Conservation (phyloP, 495 filamentous ascomycete genomes). For the Collariella sp. region DNA sequence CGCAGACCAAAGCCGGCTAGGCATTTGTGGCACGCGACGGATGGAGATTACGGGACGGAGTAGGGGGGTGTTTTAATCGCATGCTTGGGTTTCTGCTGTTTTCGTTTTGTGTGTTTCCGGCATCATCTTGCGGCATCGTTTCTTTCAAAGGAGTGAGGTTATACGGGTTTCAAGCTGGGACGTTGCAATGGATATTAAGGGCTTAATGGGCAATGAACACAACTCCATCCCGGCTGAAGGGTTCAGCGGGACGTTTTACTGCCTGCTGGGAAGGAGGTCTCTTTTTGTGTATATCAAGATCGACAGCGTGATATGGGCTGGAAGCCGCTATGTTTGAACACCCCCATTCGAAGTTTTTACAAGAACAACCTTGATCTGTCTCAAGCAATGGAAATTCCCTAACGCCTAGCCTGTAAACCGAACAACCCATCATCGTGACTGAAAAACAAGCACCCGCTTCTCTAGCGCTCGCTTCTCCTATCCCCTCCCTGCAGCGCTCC, state of each 20-base stretch:
- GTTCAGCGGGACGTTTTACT: background rate
- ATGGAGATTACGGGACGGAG: background rate
- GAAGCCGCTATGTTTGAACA: background rate
- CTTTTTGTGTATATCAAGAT: background rate
- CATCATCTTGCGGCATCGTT: conserved; percentile 14
- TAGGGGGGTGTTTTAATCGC: background rate
- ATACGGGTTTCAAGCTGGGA: background rate
- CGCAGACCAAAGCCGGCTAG: background rate
- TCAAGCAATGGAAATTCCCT: too few species aligned
- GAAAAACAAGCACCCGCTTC: too few species aligned
- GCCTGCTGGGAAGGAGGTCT: background rate
- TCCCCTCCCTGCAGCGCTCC: background rate
- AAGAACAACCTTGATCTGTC: too few species aligned
- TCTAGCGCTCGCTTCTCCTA: background rate
- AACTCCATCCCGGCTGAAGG: too few species aligned
- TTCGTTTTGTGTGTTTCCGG: conserved; percentile 4
- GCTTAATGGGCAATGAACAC: too few species aligned
- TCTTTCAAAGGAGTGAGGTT: background rate
- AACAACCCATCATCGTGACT: background rate
- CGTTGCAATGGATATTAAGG: background rate
- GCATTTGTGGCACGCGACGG: too few species aligned
- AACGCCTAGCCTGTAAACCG: too few species aligned
- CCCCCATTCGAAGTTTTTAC: background rate
- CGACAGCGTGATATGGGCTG: background rate
- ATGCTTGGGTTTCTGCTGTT: conserved; percentile 3